Base-by-base conservation (phyloP, 352 stramenopile species). In the Phytophthora foliorum region DNA sequence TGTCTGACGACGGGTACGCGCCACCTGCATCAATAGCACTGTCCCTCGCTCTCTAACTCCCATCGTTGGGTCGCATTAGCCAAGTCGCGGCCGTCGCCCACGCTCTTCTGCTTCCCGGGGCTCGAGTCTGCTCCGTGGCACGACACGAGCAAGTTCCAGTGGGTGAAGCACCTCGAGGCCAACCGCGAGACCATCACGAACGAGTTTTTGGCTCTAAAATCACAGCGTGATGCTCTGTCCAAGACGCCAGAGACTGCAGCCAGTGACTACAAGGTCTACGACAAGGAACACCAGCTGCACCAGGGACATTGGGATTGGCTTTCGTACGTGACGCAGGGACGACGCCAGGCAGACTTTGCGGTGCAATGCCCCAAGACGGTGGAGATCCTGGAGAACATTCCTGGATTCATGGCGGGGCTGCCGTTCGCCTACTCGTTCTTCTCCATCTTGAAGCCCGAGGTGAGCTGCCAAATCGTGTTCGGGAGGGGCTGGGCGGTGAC, bases 341-440 rank as follows among this genome's bases (percentile, higher is more conserved):
- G 82, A 4, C 80, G 82, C 41, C 82, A 90, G 69, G 67, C 77
- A 7, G 79, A 90, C 51, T 93, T 94, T 63, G 81, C 86, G 0
- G 62, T 70, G 4, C 74, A 89, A 56, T 92, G 86, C 52, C 86
- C 86, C 4, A 76, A 80, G 50, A 94, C 89, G 19, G 75, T 89
- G 21, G 70, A 84, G 69, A 76, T 94, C 5, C 65, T 97, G 7
- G 88, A 96, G 63, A 84, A 57, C 46, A 88, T 96, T 34, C 86
- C 88, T 31, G 83, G 77, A n/a, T 94, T 96, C 57, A 94, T 97
- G 84, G 83, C 87, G 13, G 82, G 78, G 1, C 89, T 95, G 38
- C 97, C 97, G 9, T 99, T 99, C 79, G 91, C 91, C 14, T 99
- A 98, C 78, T 82, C 87, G 21, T 99, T 99, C 77, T 99, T 99